Conservation (phyloP, 169 alveolate species). For the Plasmodium reichenowi region DNA sequence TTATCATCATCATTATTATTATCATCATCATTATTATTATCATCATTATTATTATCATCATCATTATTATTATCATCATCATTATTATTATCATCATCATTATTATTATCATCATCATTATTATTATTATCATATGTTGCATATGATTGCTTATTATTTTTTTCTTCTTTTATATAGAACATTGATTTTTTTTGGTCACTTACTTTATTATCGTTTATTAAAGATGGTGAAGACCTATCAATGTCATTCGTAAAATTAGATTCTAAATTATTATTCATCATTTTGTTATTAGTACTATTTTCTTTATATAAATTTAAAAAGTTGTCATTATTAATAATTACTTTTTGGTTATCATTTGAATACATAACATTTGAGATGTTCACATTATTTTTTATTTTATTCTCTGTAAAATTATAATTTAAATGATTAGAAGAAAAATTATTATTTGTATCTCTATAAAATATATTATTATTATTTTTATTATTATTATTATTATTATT, state of each 20-base stretch:
- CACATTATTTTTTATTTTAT: too few species aligned
- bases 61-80: background rate
- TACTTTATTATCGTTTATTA: too few species aligned
- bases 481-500: too few species aligned
- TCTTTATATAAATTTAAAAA: slow-evolving; percentile 27
- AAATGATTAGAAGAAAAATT: slow-evolving; percentile 12
- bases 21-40: background rate
- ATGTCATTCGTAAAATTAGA: slow-evolving; percentile 19
- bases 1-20: slow-evolving; percentile 8
- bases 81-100: background rate
- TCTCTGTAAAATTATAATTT: slow-evolving; percentile 10
- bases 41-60: slow-evolving; percentile 10
- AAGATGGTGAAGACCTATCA: background rate
- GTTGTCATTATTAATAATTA: background rate
- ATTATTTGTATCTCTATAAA: slow-evolving; percentile 10
- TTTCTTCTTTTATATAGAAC: too few species aligned
- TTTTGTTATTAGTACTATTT: slow-evolving; percentile 8
- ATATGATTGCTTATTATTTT: too few species aligned
- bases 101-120: background rate
- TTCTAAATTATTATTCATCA: slow-evolving; percentile 8
- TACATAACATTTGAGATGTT: slow-evolving; percentile 3
- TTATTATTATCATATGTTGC: slow-evolving; percentile 10
- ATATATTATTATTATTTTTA: background rate
- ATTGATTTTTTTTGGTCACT: too few species aligned
- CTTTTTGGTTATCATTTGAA: slow-evolving; percentile 30